phyloP scores from a whole-genome alignment of 345 rosid genomes.

The Lumnitzera littorea region DNA sequence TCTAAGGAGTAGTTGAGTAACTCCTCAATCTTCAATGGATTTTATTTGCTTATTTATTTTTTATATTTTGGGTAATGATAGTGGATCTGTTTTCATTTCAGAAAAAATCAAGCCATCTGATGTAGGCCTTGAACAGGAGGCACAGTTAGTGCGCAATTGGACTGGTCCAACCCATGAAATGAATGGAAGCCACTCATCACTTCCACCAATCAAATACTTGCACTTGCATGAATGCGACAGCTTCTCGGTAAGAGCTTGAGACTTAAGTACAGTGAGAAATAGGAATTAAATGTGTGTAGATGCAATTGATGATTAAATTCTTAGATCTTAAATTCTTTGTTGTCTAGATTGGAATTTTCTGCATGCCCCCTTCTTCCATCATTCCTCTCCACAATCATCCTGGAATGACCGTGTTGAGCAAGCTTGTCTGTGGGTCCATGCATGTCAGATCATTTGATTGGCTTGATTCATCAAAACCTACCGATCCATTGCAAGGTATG shows the following conservation, averaged over 20 bases:
- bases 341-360: conserved; percentile 86
- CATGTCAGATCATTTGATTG: conserved; percentile 86
- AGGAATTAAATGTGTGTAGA: not conserved
- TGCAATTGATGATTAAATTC: not conserved
- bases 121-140: conserved; percentile 94
- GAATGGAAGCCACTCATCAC: conserved; percentile 61
- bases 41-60: not conserved
- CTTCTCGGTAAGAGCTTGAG: conserved; percentile 65
- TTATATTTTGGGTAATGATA: conserved; percentile 7
- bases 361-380: conserved; percentile 82
- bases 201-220: conserved; percentile 70
- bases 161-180: conserved; percentile 40
- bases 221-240: conserved; percentile 89
- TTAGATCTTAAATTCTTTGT: conserved; percentile 2
- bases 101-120: conserved; percentile 95
- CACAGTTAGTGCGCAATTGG: conserved; percentile 69
- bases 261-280: not conserved
- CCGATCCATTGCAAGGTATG: conserved; percentile 62
- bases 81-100: conserved; percentile 28
- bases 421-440: conserved; percentile 77
- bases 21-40: not conserved
- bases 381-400: conserved; percentile 98
- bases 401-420: conserved; percentile 92
- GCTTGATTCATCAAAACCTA: conserved; percentile 47
- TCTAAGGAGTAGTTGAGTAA: not conserved